phyloP scores from a whole-genome alignment of 1,284 basidiomycete species.

The Melanopsichium pennsylvanicum region DNA sequence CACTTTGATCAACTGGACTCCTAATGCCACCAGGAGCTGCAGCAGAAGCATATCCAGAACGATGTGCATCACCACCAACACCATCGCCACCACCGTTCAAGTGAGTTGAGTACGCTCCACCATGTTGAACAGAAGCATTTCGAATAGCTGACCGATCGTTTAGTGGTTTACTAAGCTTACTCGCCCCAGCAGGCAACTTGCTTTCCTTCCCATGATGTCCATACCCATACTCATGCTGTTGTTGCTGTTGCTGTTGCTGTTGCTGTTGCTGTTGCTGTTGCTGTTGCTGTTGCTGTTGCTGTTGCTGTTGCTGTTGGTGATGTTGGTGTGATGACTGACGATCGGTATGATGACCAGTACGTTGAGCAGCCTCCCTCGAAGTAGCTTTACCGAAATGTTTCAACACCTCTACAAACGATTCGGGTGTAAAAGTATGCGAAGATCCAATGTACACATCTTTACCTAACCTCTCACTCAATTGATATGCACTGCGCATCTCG shows the following conservation, averaged over 20 bases:
- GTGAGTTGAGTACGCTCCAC: slow-evolving; percentile 2
- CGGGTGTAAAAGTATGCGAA: slow-evolving; percentile 84
- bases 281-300: no score
- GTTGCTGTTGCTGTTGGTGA: slow-evolving; percentile 9
- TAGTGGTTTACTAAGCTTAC: slow-evolving; percentile 26
- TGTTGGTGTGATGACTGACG: not conserved
- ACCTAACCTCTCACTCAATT: slow-evolving; percentile 76
- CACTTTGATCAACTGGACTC: slow-evolving; percentile 9
- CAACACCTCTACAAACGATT: slow-evolving; percentile 83
- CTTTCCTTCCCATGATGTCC: not conserved
- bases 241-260: not conserved
- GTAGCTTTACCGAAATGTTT: slow-evolving; percentile 68
- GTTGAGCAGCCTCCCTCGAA: slow-evolving; percentile 17
- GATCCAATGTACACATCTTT: slow-evolving; percentile 94
- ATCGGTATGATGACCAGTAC: not conserved
- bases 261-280: slow-evolving; percentile 9
- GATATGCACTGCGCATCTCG: slow-evolving; percentile 88
- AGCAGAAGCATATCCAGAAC: slow-evolving; percentile 8
- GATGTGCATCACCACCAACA: no score
- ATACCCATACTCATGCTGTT: not conserved
- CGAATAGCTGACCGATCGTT: slow-evolving; percentile 51
- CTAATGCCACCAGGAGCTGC: no score
- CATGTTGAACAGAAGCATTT: slow-evolving; percentile 18
- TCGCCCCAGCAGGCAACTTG: slow-evolving; percentile 32
- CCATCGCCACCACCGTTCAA: not conserved